A percentile compares a stretch with the other conserved stretches of the same genome.
Conservation (phyloP, 1,284 basidiomycete genomes). For the Neotropicomus parvogracilis region DNA sequence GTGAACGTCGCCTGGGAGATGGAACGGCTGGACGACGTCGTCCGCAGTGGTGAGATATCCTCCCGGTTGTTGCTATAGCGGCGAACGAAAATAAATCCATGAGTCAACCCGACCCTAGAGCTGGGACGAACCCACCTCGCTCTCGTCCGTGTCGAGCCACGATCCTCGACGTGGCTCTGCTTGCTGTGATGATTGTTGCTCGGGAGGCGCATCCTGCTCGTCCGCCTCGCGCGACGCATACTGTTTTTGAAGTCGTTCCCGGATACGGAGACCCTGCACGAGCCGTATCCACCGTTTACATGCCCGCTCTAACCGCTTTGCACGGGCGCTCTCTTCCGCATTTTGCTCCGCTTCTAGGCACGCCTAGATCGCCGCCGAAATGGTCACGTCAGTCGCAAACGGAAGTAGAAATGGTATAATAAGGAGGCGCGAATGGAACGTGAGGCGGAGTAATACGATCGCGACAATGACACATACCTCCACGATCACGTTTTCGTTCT, state of each 20-base stretch:
- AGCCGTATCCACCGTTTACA: slow-evolving; percentile 89
- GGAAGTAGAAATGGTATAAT: slow-evolving; percentile 1
- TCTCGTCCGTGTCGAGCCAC: slow-evolving; percentile 23
- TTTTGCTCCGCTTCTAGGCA: slow-evolving; percentile 80
- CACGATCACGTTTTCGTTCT: slow-evolving; percentile 73
- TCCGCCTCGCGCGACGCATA: slow-evolving; percentile 53
- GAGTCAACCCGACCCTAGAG: background rate
- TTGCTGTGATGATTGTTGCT: slow-evolving; percentile 4
- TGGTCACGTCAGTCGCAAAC: slow-evolving; percentile 10
- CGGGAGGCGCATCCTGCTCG: background rate
- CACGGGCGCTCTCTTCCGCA: slow-evolving; percentile 72
- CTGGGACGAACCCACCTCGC: slow-evolving; percentile 21
- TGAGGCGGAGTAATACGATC: slow-evolving; percentile 6
- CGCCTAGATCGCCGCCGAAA: slow-evolving; percentile 48
- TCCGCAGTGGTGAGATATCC: slow-evolving; percentile 71
- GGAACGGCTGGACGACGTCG: slow-evolving; percentile 67
- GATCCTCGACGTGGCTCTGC: slow-evolving; percentile 14
- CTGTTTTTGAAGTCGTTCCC: slow-evolving; percentile 77
- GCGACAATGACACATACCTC: slow-evolving; percentile 52
- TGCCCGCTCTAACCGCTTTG: slow-evolving; percentile 76
- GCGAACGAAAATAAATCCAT: background rate
- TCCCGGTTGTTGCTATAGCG: slow-evolving; percentile 37
- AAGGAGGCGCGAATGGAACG: background rate
- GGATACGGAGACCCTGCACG: slow-evolving; percentile 84
- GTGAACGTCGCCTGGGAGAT: slow-evolving; percentile 59